Evolutionary conservation across 1,284 basidiomycete genomes (phyloP), one percentile per base, ranked within the genome.

Genomic region (Cystobasidium slooffiae): DNA sequence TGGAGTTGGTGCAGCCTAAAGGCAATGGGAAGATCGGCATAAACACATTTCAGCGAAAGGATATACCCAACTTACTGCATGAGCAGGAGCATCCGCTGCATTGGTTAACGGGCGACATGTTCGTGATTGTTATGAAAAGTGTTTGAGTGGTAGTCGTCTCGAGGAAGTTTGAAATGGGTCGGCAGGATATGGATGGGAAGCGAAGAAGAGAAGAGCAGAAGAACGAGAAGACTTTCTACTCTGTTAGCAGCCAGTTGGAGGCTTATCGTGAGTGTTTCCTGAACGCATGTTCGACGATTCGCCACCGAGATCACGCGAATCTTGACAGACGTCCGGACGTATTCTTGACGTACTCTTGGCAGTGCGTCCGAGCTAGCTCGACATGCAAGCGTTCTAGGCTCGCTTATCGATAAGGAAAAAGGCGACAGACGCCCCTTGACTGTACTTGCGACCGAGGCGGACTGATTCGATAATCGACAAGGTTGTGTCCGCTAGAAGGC

Each of bases 61-160:
- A n/a, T 12, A 53, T 53, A 7, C 14, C 9, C 20, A 3, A 59
- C 56, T 59, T 59, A 59, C 56, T 59, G 64, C 64, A 66, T 12
- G 46, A 43, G 46, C 64, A 66, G 20, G 64, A 66, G 68, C 68
- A 69, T 24, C 43, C 44, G 56, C 10, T 47, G 55, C 68, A 69
- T 39, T 58, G 24, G 46, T 69, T 61, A 55, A 61, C 68, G 3
- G 56, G 68, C 24, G 55, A 55, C 68, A 61, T 69, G 5, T 9
- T 47, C 18, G 9, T 4, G 12, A 49, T 46, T 56, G 51, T 43
- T 4, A 16, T 39, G 18, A 10, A 4, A 8, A 49, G 64, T 5
- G 14, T 18, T 16, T 39, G 43, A 46, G 6, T 12, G 3, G 14
- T 31, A 22, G 46, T 41, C 1, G 10, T 6, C 44, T 14, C 6